Percentiles rank a stretch among this genome's conserved stretches.
Evolutionary conservation across 495 filamentous ascomycete genomes (phyloP).

Genomic region (Aspergillus baeticus): DNA sequence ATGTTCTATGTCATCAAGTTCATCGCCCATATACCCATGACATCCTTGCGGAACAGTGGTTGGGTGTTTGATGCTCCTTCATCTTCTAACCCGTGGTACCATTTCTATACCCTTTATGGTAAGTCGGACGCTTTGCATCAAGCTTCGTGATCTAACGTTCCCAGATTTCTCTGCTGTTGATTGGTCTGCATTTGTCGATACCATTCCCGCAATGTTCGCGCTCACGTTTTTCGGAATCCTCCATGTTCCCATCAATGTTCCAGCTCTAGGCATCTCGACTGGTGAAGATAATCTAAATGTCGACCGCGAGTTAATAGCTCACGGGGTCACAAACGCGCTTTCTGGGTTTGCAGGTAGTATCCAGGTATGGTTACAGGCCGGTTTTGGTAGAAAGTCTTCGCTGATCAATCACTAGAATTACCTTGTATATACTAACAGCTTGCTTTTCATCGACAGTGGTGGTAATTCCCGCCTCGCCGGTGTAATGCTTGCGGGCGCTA

Average conservation of each 20-base stretch:
- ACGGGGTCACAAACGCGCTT: conserved; percentile 88
- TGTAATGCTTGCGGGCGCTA: conserved; percentile 77
- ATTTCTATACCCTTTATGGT: conserved; percentile 95
- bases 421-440: conserved; percentile 91
- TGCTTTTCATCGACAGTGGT: conserved; percentile 91
- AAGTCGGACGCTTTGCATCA: conserved; percentile 22
- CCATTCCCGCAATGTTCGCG: conserved; percentile 92
- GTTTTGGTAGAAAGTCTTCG: background rate
- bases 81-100: conserved; percentile 87
- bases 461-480: conserved; percentile 85
- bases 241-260: conserved; percentile 97
- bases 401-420: conserved; percentile 63
- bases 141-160: conserved; percentile 12
- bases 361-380: conserved; percentile 50
- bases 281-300: conserved; percentile 90
- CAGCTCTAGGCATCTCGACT: conserved; percentile 81
- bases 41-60: conserved; percentile 62
- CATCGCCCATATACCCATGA: conserved; percentile 60
- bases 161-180: conserved; percentile 71
- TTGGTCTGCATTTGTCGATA: conserved; percentile 76
- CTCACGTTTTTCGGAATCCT: conserved; percentile 96
- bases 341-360: conserved; percentile 87
- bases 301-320: conserved; percentile 87
- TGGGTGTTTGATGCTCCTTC: conserved; percentile 91
- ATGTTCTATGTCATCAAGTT: conserved; percentile 80